Conservation (phyloP, 345 rosid species). For the Salix koriyanagi region DNA sequence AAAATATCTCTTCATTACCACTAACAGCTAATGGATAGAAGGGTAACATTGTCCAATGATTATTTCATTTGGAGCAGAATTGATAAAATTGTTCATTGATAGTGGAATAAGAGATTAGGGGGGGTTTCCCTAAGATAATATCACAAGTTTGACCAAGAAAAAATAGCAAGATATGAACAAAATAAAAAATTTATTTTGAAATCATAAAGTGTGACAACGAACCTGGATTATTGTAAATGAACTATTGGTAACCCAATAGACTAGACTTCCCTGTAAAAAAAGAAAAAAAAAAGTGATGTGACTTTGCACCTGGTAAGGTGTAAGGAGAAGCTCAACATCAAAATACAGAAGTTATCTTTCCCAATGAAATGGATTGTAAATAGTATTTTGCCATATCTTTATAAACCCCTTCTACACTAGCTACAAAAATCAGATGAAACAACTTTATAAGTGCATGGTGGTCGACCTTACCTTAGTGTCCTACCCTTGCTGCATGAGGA, state of each 20-base stretch:
- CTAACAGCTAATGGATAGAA: too few species aligned
- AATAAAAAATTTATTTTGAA: background rate
- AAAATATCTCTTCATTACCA: too few species aligned
- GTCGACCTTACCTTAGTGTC: background rate
- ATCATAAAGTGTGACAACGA: constrained; percentile 10
- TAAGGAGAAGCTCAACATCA: background rate
- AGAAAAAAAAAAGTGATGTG: constrained; percentile 14
- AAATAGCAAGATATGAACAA: background rate
- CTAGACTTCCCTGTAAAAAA: constrained; percentile 72
- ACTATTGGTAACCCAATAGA: constrained; percentile 84
- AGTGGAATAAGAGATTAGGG: too few species aligned
- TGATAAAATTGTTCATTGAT: too few species aligned
- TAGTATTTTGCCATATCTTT: background rate
- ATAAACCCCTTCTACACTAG: background rate
- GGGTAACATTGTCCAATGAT: too few species aligned
- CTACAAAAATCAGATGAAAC: background rate
- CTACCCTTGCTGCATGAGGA: too few species aligned
- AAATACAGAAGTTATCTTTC: background rate
- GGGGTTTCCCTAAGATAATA: background rate
- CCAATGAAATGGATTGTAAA: background rate
- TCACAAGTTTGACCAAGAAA: background rate
- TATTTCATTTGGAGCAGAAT: too few species aligned
- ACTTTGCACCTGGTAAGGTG: background rate
- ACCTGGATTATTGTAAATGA: constrained; percentile 76
- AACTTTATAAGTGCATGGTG: background rate